Evolutionary conservation across 2,329 filamentous ascomycete genomes (phyloP).

Genomic region (Orbilia ellipsospora): DNA sequence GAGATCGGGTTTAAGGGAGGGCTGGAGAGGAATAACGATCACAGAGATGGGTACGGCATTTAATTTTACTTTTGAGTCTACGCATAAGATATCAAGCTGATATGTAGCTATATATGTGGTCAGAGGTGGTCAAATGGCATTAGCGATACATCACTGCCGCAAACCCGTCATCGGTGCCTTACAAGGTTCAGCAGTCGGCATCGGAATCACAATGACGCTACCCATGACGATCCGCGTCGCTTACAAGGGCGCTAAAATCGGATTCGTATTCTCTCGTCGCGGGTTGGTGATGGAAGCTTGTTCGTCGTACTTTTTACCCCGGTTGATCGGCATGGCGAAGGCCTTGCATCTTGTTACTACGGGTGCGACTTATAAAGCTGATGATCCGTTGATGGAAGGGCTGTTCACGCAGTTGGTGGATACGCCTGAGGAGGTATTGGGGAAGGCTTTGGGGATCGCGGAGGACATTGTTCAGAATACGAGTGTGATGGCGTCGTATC

Average conservation of each 20-base stretch:
- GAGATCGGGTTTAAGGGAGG: slow-evolving; percentile 61
- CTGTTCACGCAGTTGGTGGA: slow-evolving; percentile 76
- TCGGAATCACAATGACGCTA: slow-evolving; percentile 73
- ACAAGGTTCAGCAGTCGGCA: slow-evolving; percentile 71
- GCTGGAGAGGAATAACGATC: slow-evolving; percentile 48
- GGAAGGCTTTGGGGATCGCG: slow-evolving; percentile 65
- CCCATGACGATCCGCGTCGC: slow-evolving; percentile 68
- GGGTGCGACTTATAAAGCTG: slow-evolving; percentile 70
- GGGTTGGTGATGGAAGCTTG: slow-evolving; percentile 79
- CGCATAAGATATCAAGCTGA: background rate
- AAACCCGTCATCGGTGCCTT: slow-evolving; percentile 72
- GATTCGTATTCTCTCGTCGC: slow-evolving; percentile 77
- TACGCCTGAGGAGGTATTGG: slow-evolving; percentile 70
- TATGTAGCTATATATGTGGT: background rate
- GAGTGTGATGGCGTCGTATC: slow-evolving; percentile 71
- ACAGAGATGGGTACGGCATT: slow-evolving; percentile 45
- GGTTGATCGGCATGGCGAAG: slow-evolving; percentile 73
- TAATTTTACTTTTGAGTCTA: slow-evolving; percentile 3
- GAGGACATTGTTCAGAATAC: slow-evolving; percentile 73
- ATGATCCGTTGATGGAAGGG: slow-evolving; percentile 67
- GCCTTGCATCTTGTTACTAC: slow-evolving; percentile 76
- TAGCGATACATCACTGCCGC: slow-evolving; percentile 69
- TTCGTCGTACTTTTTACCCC: slow-evolving; percentile 77
- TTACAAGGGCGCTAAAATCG: slow-evolving; percentile 72
- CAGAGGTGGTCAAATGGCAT: slow-evolving; percentile 67